phyloP scores from a whole-genome alignment of 192 early-diverging fungal species.

The Mortierella hygrophila region DNA sequence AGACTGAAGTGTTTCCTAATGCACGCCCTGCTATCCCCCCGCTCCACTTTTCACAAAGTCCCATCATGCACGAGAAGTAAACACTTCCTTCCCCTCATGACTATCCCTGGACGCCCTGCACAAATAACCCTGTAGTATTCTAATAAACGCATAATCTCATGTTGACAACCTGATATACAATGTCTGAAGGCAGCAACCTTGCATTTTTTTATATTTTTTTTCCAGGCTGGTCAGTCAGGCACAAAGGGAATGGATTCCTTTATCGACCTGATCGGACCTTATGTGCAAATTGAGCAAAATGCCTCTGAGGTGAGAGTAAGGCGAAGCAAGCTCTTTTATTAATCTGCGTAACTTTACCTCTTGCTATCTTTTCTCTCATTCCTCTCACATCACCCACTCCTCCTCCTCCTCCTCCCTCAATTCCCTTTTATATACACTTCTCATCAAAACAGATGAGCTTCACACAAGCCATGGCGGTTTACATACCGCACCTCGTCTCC shows the following conservation, averaged over 20 bases:
- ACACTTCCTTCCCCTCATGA: background rate
- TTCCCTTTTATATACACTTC: background rate
- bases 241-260: background rate
- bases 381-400: background rate
- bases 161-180: too few relatives aligned
- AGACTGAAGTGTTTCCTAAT: constrained; percentile 19
- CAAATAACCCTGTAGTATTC: background rate
- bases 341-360: too few relatives aligned
- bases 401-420: background rate
- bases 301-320: too few relatives aligned
- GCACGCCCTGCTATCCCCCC: constrained; percentile 22
- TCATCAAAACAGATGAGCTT: constrained; percentile 19
- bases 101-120: background rate
- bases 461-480: constrained; percentile 7
- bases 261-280: background rate
- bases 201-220: too few relatives aligned
- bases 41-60: constrained; percentile 38
- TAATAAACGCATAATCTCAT: background rate
- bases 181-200: too few relatives aligned
- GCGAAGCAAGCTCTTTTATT: background rate
- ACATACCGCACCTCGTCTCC: constrained; percentile 38
- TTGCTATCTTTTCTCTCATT: background rate
- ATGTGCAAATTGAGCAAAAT: background rate
- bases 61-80: constrained; percentile 48
- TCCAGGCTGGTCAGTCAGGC: background rate